Evolutionary conservation across 345 rosid species (phyloP), one percentile per base, ranked within the genome.

Genomic region (Jatropha curcas): DNA sequence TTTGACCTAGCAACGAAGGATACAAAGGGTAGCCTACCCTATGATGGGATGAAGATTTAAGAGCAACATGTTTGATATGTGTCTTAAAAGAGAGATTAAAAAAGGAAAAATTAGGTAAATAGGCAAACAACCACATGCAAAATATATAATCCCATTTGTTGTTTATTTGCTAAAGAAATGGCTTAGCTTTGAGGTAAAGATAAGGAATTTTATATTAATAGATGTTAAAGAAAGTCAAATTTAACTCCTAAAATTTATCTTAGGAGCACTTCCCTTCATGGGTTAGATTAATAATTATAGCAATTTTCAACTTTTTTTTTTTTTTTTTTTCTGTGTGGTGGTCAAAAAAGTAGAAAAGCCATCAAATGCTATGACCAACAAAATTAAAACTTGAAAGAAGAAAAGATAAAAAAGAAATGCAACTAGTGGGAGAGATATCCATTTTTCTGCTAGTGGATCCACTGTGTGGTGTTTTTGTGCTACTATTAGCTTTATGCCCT

Each of bases 161-260:
- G 11, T 9, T 66, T 19, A 48, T 50, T 41, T 37, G 69, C 57
- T 43, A 3, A 43, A 35, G 45, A 60, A 79, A 14, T 45, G 71
- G 53, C 65, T 73, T 74, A 65, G 65, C 83, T 83, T 83, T 51
- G 74, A 55, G 79, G 82, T 75, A 45, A 85, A 83, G 86, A 64
- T 9, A 79, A 30, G 57, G 66, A 51, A 55, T 59, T 71, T 16
- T 65, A 56, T 39, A 25, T 14, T 28, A 67, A 78, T 68, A 22
- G 33, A 76, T 68, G 76, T 65, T 52, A 68, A 76, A 75, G 58
- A 61, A 75, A 57, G 58, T 53, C 56, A 70, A 73, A 71, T 70
- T 34, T 25, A 71, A 41, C 57, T 7, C 31, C 30, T 41, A 9
- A n/a, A 28, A 37, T 41, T 55, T 33, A 16, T 48, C 12, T 9